Percentiles rank a stretch among this genome's conserved stretches.
These are phyloP conservation scores for Starmerella floris DNA, from an alignment of 805 yeast species.

Conservation along the genomic window DNA sequence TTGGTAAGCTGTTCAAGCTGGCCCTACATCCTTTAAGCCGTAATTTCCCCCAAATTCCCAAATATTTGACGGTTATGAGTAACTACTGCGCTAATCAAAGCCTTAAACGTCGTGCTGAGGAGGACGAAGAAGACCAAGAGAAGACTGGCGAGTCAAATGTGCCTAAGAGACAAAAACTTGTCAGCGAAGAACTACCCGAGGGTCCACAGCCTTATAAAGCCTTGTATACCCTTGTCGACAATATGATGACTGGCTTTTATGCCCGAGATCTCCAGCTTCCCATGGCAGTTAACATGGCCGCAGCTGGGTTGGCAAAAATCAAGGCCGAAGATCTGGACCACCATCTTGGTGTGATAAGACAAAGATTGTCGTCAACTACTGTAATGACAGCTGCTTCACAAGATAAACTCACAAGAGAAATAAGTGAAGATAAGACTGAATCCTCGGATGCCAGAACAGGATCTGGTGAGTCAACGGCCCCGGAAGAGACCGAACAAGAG, in stretches of 20 bases:
- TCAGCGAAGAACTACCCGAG: constrained; percentile 14
- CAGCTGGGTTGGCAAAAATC: constrained; percentile 48
- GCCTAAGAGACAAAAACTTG: constrained; percentile 22
- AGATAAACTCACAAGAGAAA: background rate
- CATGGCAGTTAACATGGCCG: constrained; percentile 49
- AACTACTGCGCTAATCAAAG: constrained; percentile 23
- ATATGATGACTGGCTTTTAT: constrained; percentile 56
- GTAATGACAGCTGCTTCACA: constrained; percentile 1
- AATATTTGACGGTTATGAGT: constrained; percentile 23
- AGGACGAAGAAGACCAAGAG: constrained; percentile 5
- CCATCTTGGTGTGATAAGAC: constrained; percentile 56
- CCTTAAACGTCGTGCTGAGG: constrained; percentile 27
- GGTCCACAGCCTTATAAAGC: constrained; percentile 37
- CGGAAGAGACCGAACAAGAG: background rate
- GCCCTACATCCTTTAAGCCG: constrained; percentile 17
- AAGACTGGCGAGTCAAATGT: constrained; percentile 17
- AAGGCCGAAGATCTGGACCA: constrained; percentile 41
- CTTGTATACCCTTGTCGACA: constrained; percentile 55
- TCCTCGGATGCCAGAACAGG: background rate
- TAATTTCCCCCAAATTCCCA: constrained; percentile 22
- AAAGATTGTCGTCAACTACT: constrained; percentile 30
- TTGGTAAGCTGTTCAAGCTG: constrained; percentile 19
- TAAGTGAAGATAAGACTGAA: background rate
- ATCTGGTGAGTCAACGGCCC: background rate
- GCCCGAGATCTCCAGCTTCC: constrained; percentile 53